Conservation (phyloP, 108 stramenopile species). For the Nitzschia inconspicua region DNA sequence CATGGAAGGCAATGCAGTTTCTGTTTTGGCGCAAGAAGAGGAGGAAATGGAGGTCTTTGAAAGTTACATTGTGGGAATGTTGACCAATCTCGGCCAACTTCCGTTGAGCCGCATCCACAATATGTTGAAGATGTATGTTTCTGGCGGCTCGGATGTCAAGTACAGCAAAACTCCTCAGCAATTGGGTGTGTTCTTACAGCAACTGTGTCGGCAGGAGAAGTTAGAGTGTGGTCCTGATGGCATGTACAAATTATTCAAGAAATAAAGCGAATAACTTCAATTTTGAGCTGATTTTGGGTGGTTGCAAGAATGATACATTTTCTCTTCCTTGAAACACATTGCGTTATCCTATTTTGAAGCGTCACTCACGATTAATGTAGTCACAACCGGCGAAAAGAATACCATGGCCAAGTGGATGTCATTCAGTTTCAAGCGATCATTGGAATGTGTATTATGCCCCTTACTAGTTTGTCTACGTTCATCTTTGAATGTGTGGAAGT, state of each 20-base stretch:
- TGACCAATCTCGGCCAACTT: slow-evolving; percentile 76
- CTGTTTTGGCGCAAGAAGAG: slow-evolving; percentile 68
- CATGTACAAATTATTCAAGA: slow-evolving; percentile 78
- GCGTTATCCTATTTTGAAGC: no score
- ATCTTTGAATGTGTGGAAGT: no score
- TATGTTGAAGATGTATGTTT: slow-evolving; percentile 87
- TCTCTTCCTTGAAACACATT: no score
- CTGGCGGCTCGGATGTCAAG: slow-evolving; percentile 74
- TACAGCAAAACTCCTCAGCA: slow-evolving; percentile 84
- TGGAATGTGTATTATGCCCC: no score
- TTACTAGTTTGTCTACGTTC: no score
- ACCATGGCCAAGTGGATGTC: no score
- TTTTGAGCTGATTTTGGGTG: no score
- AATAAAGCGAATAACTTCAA: slow-evolving; percentile 24
- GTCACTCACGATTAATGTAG: no score
- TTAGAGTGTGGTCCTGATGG: slow-evolving; percentile 86
- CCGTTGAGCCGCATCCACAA: slow-evolving; percentile 83
- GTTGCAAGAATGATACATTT: no score
- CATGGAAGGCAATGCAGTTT: slow-evolving; percentile 51
- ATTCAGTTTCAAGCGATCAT: no score
- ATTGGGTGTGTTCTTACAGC: slow-evolving; percentile 66
- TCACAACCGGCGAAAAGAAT: no score
- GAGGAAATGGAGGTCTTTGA: slow-evolving; percentile 83
- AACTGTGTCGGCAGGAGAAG: slow-evolving; percentile 76
- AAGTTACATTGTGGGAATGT: slow-evolving; percentile 87